phyloP scores from a whole-genome alignment of 2,329 filamentous ascomycete species.

The Aspergillus luchuensis region DNA sequence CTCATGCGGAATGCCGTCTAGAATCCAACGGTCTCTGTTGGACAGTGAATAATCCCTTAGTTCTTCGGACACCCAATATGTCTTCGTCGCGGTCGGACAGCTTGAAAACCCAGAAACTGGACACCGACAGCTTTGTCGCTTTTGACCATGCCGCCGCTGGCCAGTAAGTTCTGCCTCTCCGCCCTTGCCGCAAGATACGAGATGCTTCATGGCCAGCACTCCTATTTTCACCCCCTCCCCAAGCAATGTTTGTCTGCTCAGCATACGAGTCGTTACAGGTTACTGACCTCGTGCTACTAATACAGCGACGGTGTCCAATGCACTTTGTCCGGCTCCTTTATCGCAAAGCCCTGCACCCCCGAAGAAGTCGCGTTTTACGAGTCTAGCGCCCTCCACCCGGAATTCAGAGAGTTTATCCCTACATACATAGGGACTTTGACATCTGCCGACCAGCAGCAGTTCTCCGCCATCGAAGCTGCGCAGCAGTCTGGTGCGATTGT shows the following conservation, averaged over 20 bases:
- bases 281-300: background rate
- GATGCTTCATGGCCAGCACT: slow-evolving; percentile 2
- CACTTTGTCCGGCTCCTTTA: slow-evolving; percentile 77
- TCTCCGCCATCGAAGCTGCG: slow-evolving; percentile 49
- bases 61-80: slow-evolving; percentile 28
- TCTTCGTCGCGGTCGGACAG: slow-evolving; percentile 36
- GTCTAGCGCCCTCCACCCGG: slow-evolving; percentile 66
- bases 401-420: slow-evolving; percentile 80
- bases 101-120: slow-evolving; percentile 37
- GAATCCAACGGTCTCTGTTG: slow-evolving; percentile 5
- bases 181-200: slow-evolving; percentile 1
- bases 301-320: slow-evolving; percentile 84
- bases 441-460: slow-evolving; percentile 58
- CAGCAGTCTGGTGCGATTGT: slow-evolving; percentile 45
- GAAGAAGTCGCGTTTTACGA: slow-evolving; percentile 91
- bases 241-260: background rate
- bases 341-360: slow-evolving; percentile 91
- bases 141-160: slow-evolving; percentile 51
- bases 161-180: slow-evolving; percentile 46
- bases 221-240: slow-evolving; percentile 13
- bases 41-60: slow-evolving; percentile 7
- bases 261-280: background rate
- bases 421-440: slow-evolving; percentile 77
- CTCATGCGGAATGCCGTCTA: slow-evolving; percentile 21
- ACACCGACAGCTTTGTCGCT: slow-evolving; percentile 44